Base-by-base conservation (phyloP, 805 yeast genomes). In the Metschnikowia aberdeeniae region DNA sequence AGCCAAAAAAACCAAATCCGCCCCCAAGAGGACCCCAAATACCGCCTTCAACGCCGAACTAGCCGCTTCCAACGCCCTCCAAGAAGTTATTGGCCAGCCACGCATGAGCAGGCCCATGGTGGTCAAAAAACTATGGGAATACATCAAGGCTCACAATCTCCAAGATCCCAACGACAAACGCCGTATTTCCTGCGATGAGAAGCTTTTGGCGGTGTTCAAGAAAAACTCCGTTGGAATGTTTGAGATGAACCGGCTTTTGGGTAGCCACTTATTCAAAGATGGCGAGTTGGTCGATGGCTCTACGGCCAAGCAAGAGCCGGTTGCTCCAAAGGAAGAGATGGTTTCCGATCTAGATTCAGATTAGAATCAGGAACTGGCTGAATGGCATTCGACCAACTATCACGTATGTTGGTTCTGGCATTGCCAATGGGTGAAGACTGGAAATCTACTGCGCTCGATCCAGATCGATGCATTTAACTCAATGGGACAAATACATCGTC, bases 141-240 rank as follows among this genome's bases (percentile, higher is more conserved):
- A 88, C 61, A 84, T 88, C 45, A 82, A 81, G 54, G 76, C 61
- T 9, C 59, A 84, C 47, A 61, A 76, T 26, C 62, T 87, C 27
- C 95, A 86, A 59, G 79, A 84, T 50, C 86, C 89, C 1, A 55
- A 67, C 1, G 86, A 87, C 61, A 73, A 75, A 50, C 69, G 92
- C 43, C 80, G 79, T 45, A 81, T 87, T 5, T 13, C 77, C 3
- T 83, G 88, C 56, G 89, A 84, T 54, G 84, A 73, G 0, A 72
- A 64, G 45, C 61, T 85, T 66, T 64, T 63, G 43, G 73, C 72
- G 2, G 56, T 86, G 1, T 86, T 86, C 62, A 89, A 88, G 24
- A 69, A 67, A 51, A 74, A 75, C 45, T 73, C 56, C 19, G 73
- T 80, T 39, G 72, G 78, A 7, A 76, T 80, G 69, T 84, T 84